These are phyloP conservation scores for Garcia nutans DNA, from an alignment of 345 rosid genomes.

Conservation along the genomic window DNA sequence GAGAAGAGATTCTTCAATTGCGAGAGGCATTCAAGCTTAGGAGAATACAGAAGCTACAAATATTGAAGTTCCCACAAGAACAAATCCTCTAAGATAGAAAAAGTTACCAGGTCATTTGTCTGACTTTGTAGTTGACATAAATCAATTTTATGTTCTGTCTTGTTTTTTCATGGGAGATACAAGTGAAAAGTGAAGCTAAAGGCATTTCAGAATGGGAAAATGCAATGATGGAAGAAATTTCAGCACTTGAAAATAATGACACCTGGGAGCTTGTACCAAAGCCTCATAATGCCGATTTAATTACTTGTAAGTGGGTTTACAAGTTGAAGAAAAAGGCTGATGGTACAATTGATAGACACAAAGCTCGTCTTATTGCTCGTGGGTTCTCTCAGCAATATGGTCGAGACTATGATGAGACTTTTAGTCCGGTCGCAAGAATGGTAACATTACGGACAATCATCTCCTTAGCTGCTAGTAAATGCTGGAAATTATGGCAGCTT, in stretches of 20 bases:
- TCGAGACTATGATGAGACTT: no score
- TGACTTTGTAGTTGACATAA: background rate
- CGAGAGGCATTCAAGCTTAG: no score
- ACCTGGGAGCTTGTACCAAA: constrained; percentile 8
- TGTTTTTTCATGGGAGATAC: background rate
- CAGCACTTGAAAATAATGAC: background rate
- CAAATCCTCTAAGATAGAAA: background rate
- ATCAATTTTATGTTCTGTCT: background rate
- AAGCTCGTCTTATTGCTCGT: background rate
- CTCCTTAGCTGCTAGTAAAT: no score
- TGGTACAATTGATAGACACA: background rate
- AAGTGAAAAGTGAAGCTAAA: no score
- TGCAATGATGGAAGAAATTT: no score
- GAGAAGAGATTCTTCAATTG: no score
- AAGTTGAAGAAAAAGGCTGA: constrained; percentile 2
- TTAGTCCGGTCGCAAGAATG: no score
- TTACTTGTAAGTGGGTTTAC: constrained; percentile 7
- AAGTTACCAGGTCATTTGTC: constrained; percentile 1
- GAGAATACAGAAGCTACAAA: no score
- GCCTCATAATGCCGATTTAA: background rate
- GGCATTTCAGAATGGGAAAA: no score
- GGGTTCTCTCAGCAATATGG: background rate
- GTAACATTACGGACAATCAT: no score
- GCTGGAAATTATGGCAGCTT: no score
- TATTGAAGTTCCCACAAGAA: no score